Evolutionary conservation across 208 protist genomes (phyloP).

Genomic region (Giardia duodenalis): DNA sequence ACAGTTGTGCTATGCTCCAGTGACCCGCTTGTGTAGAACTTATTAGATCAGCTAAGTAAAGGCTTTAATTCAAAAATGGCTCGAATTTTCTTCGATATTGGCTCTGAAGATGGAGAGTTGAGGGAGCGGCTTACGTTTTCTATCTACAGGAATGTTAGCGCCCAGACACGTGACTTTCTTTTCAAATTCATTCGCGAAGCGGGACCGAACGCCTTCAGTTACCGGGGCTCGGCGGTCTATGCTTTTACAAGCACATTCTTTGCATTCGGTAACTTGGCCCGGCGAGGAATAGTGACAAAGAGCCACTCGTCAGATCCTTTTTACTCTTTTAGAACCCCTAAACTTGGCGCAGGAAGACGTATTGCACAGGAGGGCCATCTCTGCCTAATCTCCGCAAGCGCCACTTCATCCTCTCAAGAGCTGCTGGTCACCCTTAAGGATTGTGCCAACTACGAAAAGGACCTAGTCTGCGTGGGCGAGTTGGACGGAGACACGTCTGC

Average conservation of each 20-base stretch:
- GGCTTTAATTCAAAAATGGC: no score
- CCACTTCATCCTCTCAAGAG: background rate
- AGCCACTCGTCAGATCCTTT: background rate
- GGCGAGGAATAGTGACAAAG: background rate
- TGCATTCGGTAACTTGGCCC: background rate
- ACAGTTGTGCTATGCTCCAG: background rate
- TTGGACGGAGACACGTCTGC: background rate
- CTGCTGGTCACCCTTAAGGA: background rate
- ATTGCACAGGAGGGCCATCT: background rate
- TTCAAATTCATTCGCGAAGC: background rate
- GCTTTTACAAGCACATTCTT: background rate
- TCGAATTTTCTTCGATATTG: background rate
- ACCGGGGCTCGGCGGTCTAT: background rate
- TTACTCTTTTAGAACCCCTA: background rate
- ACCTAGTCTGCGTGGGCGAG: background rate
- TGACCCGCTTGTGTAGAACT: no score
- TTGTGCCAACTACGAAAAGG: background rate
- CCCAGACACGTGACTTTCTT: background rate
- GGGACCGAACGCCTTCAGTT: background rate
- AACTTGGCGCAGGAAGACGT: background rate
- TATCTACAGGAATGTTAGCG: background rate
- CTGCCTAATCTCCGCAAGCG: background rate
- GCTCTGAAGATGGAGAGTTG: background rate
- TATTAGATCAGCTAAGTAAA: no score
- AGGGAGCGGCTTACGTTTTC: background rate